phyloP scores from a whole-genome alignment of 306 rosid species.

The Amphicarpaea edgeworthii region DNA sequence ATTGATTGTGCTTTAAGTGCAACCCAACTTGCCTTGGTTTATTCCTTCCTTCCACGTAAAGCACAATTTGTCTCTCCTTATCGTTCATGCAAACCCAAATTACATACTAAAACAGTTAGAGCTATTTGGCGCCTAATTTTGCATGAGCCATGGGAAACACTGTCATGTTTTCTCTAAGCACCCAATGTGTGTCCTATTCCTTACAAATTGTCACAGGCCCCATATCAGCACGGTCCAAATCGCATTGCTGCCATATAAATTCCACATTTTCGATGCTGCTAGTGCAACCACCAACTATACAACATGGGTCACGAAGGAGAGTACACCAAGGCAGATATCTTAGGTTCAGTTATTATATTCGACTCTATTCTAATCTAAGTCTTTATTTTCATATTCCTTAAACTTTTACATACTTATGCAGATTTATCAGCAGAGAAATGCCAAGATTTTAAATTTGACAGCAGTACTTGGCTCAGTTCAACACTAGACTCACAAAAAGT shows the following conservation, averaged over 20 bases:
- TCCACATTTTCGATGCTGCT: constrained; percentile 17
- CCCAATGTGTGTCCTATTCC: constrained; percentile 56
- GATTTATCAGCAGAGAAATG: constrained; percentile 44
- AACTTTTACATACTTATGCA: constrained; percentile 30
- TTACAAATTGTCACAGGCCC: constrained; percentile 56
- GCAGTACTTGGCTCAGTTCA: constrained; percentile 47
- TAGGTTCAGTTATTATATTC: constrained; percentile 42
- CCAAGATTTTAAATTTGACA: constrained; percentile 20
- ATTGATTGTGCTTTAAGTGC: constrained; percentile 83
- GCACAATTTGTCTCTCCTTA: constrained; percentile 45
- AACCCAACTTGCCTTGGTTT: constrained; percentile 66
- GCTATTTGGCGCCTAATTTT: constrained; percentile 65
- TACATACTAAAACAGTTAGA: constrained; percentile 39
- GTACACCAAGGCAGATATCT: constrained; percentile 41
- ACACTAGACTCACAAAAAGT: constrained; percentile 38
- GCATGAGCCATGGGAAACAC: constrained; percentile 55
- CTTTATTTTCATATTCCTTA: background rate
- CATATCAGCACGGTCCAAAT: constrained; percentile 54
- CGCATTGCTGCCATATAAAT: constrained; percentile 51
- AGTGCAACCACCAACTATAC: constrained; percentile 16
- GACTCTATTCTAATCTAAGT: background rate
- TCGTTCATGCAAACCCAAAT: constrained; percentile 37
- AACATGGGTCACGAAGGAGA: constrained; percentile 57
- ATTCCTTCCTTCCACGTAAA: constrained; percentile 75
- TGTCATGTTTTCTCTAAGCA: constrained; percentile 46